These are phyloP conservation scores for Rhynchospora tenuis DNA, from an alignment of 176 grass and related monocot genomes.

Conservation along the genomic window DNA sequence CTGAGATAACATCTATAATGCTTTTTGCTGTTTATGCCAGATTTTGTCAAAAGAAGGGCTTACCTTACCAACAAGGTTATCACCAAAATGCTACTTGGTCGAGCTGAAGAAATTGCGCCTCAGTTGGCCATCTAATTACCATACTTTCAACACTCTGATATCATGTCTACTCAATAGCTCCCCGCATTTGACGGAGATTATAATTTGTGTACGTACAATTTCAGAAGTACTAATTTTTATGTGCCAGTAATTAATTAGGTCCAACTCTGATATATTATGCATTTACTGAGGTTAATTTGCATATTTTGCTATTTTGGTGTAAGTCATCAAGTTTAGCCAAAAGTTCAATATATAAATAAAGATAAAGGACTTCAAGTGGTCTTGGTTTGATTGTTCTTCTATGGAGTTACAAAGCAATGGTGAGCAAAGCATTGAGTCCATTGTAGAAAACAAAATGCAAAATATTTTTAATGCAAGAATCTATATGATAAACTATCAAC, in stretches of 20 bases:
- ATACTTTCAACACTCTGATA: not conserved
- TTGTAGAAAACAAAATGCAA: not conserved
- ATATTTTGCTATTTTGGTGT: not conserved
- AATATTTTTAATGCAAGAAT: not conserved
- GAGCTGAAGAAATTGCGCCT: conserved; percentile 13
- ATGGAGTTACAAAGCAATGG: no score
- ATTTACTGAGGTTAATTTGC: not conserved
- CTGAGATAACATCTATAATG: not conserved
- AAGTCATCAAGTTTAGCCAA: not conserved
- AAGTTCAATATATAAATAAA: not conserved
- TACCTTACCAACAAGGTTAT: not conserved
- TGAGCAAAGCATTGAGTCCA: not conserved
- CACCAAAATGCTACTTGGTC: not conserved
- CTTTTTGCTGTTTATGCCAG: not conserved
- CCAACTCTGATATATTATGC: not conserved
- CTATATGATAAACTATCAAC: not conserved
- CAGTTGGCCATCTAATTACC: conserved; percentile 12
- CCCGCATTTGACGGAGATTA: conserved; percentile 26
- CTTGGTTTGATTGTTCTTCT: not conserved
- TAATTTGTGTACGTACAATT: conserved; percentile 19
- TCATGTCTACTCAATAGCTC: conserved; percentile 41
- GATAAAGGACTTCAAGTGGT: not conserved
- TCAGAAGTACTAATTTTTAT: not conserved
- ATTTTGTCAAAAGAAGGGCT: conserved; percentile 5
- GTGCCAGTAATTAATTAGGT: not conserved